These are phyloP conservation scores for Kingdonia uniflora DNA, from an alignment of 164 flowering plant genomes.

Conservation along the genomic window DNA sequence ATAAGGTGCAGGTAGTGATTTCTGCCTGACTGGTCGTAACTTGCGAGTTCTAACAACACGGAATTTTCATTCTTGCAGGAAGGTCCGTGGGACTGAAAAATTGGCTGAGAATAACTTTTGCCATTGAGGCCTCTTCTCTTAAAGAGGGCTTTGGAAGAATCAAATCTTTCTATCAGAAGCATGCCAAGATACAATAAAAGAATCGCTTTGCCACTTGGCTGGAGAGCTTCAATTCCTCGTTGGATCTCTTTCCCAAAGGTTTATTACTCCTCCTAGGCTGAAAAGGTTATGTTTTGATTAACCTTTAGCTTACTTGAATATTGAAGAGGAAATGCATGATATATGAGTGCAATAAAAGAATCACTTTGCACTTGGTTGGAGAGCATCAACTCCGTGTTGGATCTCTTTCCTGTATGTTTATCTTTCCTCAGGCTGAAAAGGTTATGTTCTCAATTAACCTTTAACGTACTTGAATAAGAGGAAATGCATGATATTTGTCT, in stretches of 20 bases:
- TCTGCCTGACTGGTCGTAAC: too few relatives aligned
- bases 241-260: constrained; percentile 3
- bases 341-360: constrained; percentile 2
- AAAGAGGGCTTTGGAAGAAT: constrained; percentile 53
- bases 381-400: constrained; percentile 6
- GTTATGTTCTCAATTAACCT: neutral
- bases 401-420: constrained; percentile 1
- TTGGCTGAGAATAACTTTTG: constrained; percentile 77
- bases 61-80: constrained; percentile 16
- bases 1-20: too few relatives aligned
- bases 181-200: constrained; percentile 18
- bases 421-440: neutral
- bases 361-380: neutral
- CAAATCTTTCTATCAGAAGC: constrained; percentile 53
- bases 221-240: constrained; percentile 4
- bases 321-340: too few relatives aligned
- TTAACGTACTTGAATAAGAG: neutral
- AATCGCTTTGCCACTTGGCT: neutral
- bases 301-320: neutral
- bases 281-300: neutral
- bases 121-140: constrained; percentile 49
- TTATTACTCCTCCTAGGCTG: neutral
- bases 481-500: neutral
- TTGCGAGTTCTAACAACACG: too few relatives aligned
- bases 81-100: constrained; percentile 23